Evolutionary conservation across 345 rosid species (phyloP).

Genomic region (Eucalyptus caleyi): DNA sequence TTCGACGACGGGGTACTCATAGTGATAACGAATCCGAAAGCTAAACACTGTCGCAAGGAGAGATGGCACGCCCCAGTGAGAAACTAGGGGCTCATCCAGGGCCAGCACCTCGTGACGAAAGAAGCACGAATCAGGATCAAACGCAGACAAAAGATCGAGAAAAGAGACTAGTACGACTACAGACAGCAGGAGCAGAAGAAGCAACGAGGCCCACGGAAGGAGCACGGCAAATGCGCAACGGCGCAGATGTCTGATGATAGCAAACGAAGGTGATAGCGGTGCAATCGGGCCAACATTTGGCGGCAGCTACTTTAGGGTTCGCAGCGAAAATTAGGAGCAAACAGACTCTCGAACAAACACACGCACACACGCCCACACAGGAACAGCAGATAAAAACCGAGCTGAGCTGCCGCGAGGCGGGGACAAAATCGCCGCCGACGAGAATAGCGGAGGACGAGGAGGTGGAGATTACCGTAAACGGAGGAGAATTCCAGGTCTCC

Average conservation of each 20-base stretch:
- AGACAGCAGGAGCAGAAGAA: not conserved
- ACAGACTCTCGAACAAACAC: not conserved
- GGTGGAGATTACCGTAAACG: not conserved
- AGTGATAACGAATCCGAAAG: not conserved
- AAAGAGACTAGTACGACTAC: not conserved
- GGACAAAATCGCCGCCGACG: not conserved
- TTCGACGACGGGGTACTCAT: slow-evolving; percentile 28
- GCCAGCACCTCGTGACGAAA: not conserved
- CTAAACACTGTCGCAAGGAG: not conserved
- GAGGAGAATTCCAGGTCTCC: not conserved
- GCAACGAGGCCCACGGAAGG: not conserved
- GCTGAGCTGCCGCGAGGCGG: not conserved
- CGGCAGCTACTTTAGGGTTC: not conserved
- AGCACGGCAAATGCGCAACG: not conserved
- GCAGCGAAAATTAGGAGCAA: not conserved
- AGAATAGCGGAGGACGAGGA: not conserved
- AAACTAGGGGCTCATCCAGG: not conserved
- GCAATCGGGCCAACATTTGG: not conserved
- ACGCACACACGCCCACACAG: accelerated
- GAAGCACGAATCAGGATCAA: not conserved
- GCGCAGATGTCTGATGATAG: not conserved
- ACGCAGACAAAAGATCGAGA: not conserved
- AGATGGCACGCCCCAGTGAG: not conserved
- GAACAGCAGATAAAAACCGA: not conserved
- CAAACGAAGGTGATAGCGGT: not conserved